Evolutionary conservation across 345 rosid genomes (phyloP).

Genomic region (Alliaria petiolata): DNA sequence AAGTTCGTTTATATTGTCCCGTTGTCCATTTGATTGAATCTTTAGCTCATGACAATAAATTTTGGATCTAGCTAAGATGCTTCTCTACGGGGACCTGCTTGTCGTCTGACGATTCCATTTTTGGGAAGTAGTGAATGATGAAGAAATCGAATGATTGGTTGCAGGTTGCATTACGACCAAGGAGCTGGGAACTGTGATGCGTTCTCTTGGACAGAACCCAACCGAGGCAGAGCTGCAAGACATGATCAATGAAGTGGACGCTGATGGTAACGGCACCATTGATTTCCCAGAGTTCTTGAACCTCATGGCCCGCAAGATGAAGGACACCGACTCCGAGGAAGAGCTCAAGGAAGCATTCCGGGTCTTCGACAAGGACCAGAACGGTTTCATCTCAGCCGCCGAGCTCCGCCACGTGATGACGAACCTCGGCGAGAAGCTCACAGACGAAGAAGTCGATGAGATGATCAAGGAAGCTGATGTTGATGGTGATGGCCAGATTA

Average conservation of each 20-base stretch:
- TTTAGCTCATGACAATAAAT: no score
- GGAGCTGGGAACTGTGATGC: constrained; percentile 88
- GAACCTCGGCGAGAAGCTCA: constrained; percentile 80
- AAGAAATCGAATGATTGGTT: constrained; percentile 75
- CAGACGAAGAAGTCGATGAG: constrained; percentile 85
- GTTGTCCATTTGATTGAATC: no score
- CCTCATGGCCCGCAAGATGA: constrained; percentile 88
- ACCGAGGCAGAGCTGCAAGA: constrained; percentile 88
- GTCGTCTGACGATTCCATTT: no score
- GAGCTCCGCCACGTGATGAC: constrained; percentile 90
- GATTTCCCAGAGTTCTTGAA: constrained; percentile 84
- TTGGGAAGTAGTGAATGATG: no score
- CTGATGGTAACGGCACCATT: constrained; percentile 79
- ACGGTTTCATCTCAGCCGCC: constrained; percentile 85
- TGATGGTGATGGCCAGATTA: constrained; percentile 83
- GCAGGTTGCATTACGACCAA: constrained; percentile 83
- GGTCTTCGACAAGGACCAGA: constrained; percentile 85
- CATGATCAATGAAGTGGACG: constrained; percentile 84
- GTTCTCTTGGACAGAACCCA: constrained; percentile 82
- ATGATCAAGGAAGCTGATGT: constrained; percentile 88
- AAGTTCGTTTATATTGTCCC: background rate
- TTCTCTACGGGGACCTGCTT: background rate
- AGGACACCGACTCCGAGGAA: constrained; percentile 85
- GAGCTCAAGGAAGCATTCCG: constrained; percentile 87
- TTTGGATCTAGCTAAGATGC: background rate